Percentiles rank a stretch among this genome's conserved stretches.
phyloP scores from a whole-genome alignment of 495 filamentous ascomycete species.

The Neurospora hispaniola region DNA sequence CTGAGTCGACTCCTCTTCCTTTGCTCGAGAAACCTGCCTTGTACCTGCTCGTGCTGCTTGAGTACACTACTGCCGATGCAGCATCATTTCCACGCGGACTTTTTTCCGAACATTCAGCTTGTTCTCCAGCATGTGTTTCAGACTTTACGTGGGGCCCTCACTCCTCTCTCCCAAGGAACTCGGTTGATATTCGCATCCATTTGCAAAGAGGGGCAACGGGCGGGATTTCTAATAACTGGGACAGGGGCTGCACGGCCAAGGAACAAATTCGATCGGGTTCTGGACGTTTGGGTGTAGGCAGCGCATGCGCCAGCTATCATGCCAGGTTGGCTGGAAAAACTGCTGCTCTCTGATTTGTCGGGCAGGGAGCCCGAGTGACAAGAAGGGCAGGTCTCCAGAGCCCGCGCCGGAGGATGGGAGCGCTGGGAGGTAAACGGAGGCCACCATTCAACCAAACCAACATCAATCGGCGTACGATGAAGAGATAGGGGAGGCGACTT shows the following conservation, averaged over 20 bases:
- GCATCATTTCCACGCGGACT: neutral
- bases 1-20: neutral
- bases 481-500: neutral
- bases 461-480: too few species aligned
- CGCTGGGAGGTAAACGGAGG: neutral
- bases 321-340: neutral
- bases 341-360: neutral
- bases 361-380: neutral
- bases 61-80: neutral
- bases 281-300: neutral
- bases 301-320: neutral
- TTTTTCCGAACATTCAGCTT: neutral
- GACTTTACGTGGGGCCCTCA: neutral
- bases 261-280: neutral
- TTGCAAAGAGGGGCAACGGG: neutral
- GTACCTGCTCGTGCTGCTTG: neutral
- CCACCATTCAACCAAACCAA: neutral
- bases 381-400: neutral
- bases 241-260: neutral
- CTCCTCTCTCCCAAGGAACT: neutral
- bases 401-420: too few species aligned
- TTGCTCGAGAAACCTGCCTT: neutral
- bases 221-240: neutral
- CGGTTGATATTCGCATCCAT: neutral
- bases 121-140: neutral